Evolutionary conservation across 805 yeast species (phyloP).

Genomic region (Candida mattraensis): DNA sequence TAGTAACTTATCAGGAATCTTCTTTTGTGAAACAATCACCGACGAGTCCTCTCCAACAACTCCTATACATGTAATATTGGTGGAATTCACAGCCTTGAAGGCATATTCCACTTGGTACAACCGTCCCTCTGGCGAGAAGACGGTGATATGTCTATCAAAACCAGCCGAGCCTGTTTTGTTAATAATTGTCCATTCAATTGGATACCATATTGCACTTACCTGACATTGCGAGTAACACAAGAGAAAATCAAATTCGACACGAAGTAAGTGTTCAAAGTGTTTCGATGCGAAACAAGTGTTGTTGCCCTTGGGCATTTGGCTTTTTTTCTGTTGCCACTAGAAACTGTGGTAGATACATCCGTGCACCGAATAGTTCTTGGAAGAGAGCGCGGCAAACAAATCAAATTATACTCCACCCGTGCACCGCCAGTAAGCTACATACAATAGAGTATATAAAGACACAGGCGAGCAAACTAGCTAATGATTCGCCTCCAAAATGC

Average conservation of each 20-base stretch:
- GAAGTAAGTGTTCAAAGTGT: neutral
- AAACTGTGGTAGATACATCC: constrained; percentile 1
- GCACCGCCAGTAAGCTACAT: no score
- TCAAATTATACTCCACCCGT: no score
- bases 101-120: constrained; percentile 98
- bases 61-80: constrained; percentile 87
- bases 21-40: constrained; percentile 90
- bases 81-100: constrained; percentile 91
- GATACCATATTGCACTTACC: constrained; percentile 32
- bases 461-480: constrained; percentile 11
- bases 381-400: no score
- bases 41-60: constrained; percentile 84
- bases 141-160: constrained; percentile 97
- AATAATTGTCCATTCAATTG: no score
- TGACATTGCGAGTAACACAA: constrained; percentile 30
- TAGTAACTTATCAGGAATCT: constrained; percentile 90
- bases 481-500: constrained; percentile 43
- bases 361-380: no score
- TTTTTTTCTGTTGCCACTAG: constrained; percentile 11
- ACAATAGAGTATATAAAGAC: constrained; percentile 1
- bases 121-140: constrained; percentile 98
- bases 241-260: no score
- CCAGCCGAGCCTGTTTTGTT: constrained; percentile 69
- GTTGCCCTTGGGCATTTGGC: constrained; percentile 2
- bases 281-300: neutral